Conservation (phyloP, 169 alveolate genomes). For the Plasmodium gaboni region DNA sequence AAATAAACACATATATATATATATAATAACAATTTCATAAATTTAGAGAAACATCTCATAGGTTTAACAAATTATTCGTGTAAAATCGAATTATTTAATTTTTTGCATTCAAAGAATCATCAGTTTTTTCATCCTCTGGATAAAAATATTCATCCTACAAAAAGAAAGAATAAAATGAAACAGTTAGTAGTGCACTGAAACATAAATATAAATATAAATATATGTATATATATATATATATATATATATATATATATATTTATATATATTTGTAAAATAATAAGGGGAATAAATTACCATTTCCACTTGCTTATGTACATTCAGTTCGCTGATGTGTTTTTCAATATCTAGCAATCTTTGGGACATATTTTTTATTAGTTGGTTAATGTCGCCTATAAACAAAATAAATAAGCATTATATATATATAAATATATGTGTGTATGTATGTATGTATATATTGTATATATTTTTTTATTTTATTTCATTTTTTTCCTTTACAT, state of each 20-base stretch:
- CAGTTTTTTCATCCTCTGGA: constrained; percentile 70
- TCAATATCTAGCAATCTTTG: constrained; percentile 45
- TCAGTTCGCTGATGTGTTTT: constrained; percentile 60
- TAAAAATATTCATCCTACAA: constrained; percentile 71
- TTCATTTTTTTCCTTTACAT: constrained; percentile 11
- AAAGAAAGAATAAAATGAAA: constrained; percentile 14
- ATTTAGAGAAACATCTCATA: not conserved
- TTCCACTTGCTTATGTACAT: constrained; percentile 71
- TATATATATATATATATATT: not conserved
- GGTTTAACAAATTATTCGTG: too few species aligned
- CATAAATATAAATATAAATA: not conserved
- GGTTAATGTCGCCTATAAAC: constrained; percentile 43
- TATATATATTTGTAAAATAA: not conserved
- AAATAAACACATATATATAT: constrained; percentile 1
- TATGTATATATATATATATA: not conserved
- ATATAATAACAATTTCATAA: not conserved
- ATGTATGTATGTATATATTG: not conserved
- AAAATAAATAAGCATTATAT: not conserved
- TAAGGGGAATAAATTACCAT: constrained; percentile 12
- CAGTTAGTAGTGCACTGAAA: not conserved
- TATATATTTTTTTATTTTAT: not conserved
- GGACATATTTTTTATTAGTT: constrained; percentile 62
- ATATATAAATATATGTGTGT: too few species aligned
- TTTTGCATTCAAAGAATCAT: constrained; percentile 36
- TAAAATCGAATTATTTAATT: not conserved